phyloP scores from a whole-genome alignment of 306 rosid genomes.

The Sicyos baderoa region DNA sequence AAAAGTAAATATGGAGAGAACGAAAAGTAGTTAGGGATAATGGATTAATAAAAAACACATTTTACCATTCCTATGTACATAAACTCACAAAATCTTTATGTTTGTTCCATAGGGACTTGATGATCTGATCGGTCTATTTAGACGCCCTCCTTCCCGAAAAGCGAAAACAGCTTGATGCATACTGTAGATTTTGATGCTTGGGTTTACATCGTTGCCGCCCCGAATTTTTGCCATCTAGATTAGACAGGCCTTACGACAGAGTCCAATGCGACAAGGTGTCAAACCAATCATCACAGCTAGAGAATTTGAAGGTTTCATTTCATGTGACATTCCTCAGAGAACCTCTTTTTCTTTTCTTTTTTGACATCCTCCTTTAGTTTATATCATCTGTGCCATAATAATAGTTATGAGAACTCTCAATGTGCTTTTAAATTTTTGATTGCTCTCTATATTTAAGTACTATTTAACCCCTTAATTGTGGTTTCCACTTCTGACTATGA shows the following conservation, averaged over 20 bases:
- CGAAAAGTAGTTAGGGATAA: no score
- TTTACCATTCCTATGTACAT: background rate
- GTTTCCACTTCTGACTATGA: conserved; percentile 6
- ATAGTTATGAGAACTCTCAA: conserved; percentile 2
- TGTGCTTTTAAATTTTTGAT: background rate
- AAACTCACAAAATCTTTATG: background rate
- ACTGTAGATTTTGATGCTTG: conserved; percentile 15
- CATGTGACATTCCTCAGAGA: background rate
- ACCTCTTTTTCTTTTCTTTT: background rate
- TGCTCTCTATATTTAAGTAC: conserved; percentile 10
- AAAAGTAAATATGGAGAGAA: no score
- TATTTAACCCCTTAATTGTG: conserved; percentile 9
- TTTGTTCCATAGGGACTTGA: conserved; percentile 70
- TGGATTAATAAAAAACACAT: background rate
- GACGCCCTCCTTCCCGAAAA: conserved; percentile 93
- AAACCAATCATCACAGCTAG: conserved; percentile 13
- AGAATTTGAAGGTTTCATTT: conserved; percentile 12
- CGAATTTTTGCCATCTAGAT: conserved; percentile 19
- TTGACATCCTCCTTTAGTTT: no score
- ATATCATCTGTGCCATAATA: conserved; percentile 12
- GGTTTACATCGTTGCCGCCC: conserved; percentile 13
- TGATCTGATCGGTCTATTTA: conserved; percentile 82
- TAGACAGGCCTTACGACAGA: conserved; percentile 17
- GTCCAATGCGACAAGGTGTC: conserved; percentile 13
- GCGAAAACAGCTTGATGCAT: conserved; percentile 66